Base-by-base conservation (phyloP, 306 rosid species). In the Cicer yamashitae region DNA sequence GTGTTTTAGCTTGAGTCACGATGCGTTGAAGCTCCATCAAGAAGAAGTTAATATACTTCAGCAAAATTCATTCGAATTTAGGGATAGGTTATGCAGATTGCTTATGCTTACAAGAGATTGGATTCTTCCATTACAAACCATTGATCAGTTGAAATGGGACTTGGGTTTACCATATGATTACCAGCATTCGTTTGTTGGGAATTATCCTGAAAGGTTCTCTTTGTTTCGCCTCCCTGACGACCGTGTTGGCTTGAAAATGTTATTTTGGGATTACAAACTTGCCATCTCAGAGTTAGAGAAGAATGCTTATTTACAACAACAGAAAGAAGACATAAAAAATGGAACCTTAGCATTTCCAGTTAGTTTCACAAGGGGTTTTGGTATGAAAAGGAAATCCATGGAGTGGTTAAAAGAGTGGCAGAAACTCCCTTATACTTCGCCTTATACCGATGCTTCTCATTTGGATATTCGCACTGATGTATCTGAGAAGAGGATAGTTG, bases 371-470 rank as follows among this genome's bases (percentile, higher is more conserved):
- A 86, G 98, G 83, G 98, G 98, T 50, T 94, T 87, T 71, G 97
- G 98, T 63, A 67, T 91, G 85, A 90, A 71, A 82, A 90, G 93
- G 57, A 94, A 91, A 84, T 84, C 94, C 82, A 88, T 87, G 88
- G 94, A 88, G 56, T 91, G 97, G 94, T 82, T 94, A 82, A 88
- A 67, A 74, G 98, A 94, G 75, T 91, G 97, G 97, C 96, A 94
- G 72, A 88, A 51, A 77, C 96, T 94, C 44, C 98, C 96, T n/a
- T 94, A 90, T 45, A 87, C 92, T 63, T 88, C 94, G 40, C 97
- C 98, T 4, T 88, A 91, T 68, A 22, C 57, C 5, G 81, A 83
- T 74, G 81, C 91, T 44, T 88, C 92, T 60, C 87, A 88, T 81
- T 79, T 94, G 88, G 97, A 94, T 86, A 83, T 91, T 41, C 90